phyloP scores from a whole-genome alignment of 2,329 filamentous ascomycete species.

The Tolypocladium amazonense region DNA sequence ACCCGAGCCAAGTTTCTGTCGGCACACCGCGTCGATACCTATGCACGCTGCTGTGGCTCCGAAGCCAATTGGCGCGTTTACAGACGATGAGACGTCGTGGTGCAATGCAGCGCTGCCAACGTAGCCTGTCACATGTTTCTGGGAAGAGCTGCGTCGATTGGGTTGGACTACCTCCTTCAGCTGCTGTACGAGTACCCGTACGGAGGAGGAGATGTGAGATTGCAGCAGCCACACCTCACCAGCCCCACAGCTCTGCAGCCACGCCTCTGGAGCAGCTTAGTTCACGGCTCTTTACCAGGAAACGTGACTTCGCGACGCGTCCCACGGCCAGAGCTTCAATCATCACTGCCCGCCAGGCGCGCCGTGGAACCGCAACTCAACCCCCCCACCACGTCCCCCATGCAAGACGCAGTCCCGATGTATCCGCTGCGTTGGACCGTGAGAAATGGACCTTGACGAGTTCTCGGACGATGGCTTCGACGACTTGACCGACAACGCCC shows the following conservation, averaged over 20 bases:
- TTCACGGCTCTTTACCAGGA: neutral
- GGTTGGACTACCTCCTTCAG: neutral
- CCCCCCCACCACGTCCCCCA: neutral
- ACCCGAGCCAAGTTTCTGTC: neutral
- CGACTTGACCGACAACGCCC: conserved; percentile 42
- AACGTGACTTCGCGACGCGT: neutral
- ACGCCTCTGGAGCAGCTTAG: no score
- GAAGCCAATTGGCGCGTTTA: neutral
- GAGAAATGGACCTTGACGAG: conserved; percentile 36
- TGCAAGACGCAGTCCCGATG: conserved; percentile 4
- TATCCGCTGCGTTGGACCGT: conserved; percentile 5
- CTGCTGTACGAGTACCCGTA: neutral
- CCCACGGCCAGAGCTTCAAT: neutral
- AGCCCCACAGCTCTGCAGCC: neutral
- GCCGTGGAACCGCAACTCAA: neutral
- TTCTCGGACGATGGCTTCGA: conserved; percentile 57
- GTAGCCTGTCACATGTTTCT: neutral
- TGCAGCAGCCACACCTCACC: neutral
- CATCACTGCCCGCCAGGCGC: neutral
- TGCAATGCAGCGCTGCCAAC: neutral
- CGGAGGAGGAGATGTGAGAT: no score
- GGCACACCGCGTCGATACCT: neutral
- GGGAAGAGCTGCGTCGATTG: neutral
- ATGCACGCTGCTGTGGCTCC: neutral
- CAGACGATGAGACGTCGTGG: neutral